Evolutionary conservation across 495 filamentous ascomycete genomes (phyloP).

Genomic region (Glonium stellatum): DNA sequence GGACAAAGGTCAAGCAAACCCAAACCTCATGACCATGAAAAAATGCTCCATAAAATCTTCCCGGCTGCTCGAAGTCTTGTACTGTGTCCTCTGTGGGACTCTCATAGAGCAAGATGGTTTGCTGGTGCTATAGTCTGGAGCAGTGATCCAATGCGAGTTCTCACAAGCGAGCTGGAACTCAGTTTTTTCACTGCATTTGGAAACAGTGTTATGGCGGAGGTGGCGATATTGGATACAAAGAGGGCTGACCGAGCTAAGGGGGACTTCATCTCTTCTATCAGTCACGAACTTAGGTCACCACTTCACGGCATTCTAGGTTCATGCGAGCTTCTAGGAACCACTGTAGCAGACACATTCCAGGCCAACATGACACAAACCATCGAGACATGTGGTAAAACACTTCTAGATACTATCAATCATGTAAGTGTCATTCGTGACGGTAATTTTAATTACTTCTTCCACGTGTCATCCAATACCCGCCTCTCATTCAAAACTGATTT

Average conservation of each 20-base stretch:
- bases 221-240: constrained; percentile 47
- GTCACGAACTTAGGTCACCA: constrained; percentile 72
- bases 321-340: constrained; percentile 61
- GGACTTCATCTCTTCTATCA: constrained; percentile 65
- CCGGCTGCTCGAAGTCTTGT: constrained; percentile 49
- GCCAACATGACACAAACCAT: constrained; percentile 64
- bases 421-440: too few relatives aligned
- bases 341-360: constrained; percentile 47
- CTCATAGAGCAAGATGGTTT: constrained; percentile 62
- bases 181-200: constrained; percentile 53
- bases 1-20: not conserved
- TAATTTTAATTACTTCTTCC: too few relatives aligned
- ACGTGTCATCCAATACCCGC: not conserved
- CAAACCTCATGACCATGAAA: constrained; percentile 27
- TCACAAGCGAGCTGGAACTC: constrained; percentile 47
- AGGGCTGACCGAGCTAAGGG: constrained; percentile 52
- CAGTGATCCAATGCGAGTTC: constrained; percentile 39
- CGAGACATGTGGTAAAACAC: constrained; percentile 64
- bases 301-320: constrained; percentile 69
- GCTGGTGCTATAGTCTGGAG: constrained; percentile 62
- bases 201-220: constrained; percentile 54
- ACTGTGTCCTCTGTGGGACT: constrained; percentile 63
- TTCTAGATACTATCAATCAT: constrained; percentile 75
- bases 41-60: constrained; percentile 32
- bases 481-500: not conserved